These are phyloP conservation scores for Candida nemodendra DNA, from an alignment of 805 yeast genomes.

Conservation along the genomic window DNA sequence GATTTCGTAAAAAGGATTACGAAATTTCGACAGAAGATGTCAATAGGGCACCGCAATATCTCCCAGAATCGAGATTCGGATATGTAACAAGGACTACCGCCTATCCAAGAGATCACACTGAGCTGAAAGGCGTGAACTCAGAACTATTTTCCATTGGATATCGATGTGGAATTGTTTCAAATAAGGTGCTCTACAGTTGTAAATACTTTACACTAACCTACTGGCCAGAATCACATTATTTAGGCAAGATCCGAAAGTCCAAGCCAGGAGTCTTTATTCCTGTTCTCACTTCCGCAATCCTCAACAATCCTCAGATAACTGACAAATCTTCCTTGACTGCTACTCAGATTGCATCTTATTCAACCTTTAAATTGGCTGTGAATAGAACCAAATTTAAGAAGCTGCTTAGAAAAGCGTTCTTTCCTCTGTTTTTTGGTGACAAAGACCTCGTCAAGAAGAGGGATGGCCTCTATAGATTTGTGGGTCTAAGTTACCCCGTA, in stretches of 20 bases:
- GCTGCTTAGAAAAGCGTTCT: slow-evolving; percentile 19
- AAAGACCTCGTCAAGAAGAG: slow-evolving; percentile 3
- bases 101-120: slow-evolving; percentile 7
- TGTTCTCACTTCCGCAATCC: slow-evolving; percentile 17
- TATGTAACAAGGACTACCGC: slow-evolving; percentile 15
- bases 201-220: slow-evolving; percentile 24
- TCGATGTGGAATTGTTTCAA: slow-evolving; percentile 5
- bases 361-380: slow-evolving; percentile 27
- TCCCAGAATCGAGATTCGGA: slow-evolving; percentile 17
- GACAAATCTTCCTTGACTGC: not conserved
- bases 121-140: slow-evolving; percentile 26
- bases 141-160: slow-evolving; percentile 17
- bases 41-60: slow-evolving; percentile 9
- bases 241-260: slow-evolving; percentile 32
- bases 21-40: slow-evolving; percentile 11
- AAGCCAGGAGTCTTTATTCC: slow-evolving; percentile 29
- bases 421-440: slow-evolving; percentile 14
- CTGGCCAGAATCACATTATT: slow-evolving; percentile 21
- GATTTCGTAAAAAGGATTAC: slow-evolving; percentile 9
- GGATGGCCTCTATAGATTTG: slow-evolving; percentile 30
- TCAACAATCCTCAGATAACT: slow-evolving; percentile 16
- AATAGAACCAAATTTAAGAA: slow-evolving; percentile 23
- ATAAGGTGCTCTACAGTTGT: slow-evolving; percentile 17
- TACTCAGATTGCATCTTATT: slow-evolving; percentile 2
- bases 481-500: slow-evolving; percentile 11